A percentile compares a stretch with the other conserved stretches of the same genome.
These are phyloP conservation scores for Pichia thaimueangensis DNA, from an alignment of 805 yeast species.

Conservation along the genomic window DNA sequence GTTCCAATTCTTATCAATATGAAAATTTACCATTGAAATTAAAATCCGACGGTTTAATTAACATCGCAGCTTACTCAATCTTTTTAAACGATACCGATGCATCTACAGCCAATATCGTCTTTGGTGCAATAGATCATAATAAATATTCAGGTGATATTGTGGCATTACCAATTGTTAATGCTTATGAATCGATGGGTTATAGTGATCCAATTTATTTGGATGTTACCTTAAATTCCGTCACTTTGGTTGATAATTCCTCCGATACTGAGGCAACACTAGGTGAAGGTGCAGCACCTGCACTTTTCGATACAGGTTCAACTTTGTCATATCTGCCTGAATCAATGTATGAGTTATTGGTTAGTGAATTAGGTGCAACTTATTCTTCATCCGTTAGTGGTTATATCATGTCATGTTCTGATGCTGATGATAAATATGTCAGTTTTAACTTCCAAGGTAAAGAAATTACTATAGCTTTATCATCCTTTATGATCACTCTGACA, in stretches of 20 bases:
- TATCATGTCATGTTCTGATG: slow-evolving; percentile 36
- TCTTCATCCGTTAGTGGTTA: slow-evolving; percentile 39
- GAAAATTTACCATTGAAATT: slow-evolving; percentile 44
- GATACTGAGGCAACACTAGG: slow-evolving; percentile 19
- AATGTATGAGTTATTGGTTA: slow-evolving; percentile 21
- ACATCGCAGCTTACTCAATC: slow-evolving; percentile 52
- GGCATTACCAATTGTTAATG: slow-evolving; percentile 46
- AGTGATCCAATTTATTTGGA: slow-evolving; percentile 33
- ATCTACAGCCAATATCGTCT: slow-evolving; percentile 46
- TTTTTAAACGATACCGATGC: slow-evolving; percentile 42
- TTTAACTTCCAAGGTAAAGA: slow-evolving; percentile 53
- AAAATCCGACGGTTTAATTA: slow-evolving; percentile 46
- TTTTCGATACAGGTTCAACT: slow-evolving; percentile 57
- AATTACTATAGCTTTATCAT: slow-evolving; percentile 43
- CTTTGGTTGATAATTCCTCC: slow-evolving; percentile 12
- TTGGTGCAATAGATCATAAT: slow-evolving; percentile 66
- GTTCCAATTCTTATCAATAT: slow-evolving; percentile 16
- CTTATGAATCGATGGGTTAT: slow-evolving; percentile 22
- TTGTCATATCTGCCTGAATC: slow-evolving; percentile 38
- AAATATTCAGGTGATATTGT: slow-evolving; percentile 51
- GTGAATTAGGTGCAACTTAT: slow-evolving; percentile 37
- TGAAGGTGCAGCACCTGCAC: slow-evolving; percentile 31
- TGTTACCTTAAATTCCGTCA: slow-evolving; percentile 39
- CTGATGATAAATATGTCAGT: slow-evolving; percentile 24
- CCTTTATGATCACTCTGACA: slow-evolving; percentile 20